These are phyloP conservation scores for Tremellales sp. DNA, from an alignment of 1,284 basidiomycete species.

Conservation along the genomic window DNA sequence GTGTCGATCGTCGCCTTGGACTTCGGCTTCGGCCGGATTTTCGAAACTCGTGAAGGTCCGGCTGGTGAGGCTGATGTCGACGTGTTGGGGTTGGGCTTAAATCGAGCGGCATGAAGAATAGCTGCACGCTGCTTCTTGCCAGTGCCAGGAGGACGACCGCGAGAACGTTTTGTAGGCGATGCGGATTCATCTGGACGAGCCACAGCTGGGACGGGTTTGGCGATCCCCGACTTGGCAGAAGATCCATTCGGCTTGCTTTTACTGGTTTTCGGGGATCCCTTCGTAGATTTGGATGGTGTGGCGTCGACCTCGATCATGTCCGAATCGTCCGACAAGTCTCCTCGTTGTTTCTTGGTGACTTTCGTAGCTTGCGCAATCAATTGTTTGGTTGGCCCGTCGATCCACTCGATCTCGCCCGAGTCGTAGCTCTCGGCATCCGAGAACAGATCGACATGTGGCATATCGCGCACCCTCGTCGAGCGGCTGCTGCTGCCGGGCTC, in stretches of 20 bases:
- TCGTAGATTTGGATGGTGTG: background rate
- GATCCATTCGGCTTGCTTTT: no score
- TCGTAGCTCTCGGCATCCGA: background rate
- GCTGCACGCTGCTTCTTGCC: constrained; percentile 12
- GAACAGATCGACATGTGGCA: background rate
- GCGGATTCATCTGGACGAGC: background rate
- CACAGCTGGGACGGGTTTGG: no score
- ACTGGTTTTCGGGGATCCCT: background rate
- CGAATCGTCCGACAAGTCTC: no score
- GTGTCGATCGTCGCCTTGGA: no score
- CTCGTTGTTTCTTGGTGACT: background rate
- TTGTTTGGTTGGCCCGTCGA: background rate
- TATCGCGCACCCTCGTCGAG: no score
- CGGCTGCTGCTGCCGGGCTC: background rate
- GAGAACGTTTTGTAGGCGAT: no score
- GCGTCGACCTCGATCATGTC: background rate
- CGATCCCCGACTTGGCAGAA: background rate
- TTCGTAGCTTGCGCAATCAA: no score
- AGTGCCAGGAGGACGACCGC: constrained; percentile 16
- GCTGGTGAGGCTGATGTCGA: no score
- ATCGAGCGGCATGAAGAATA: no score
- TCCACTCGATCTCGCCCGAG: background rate
- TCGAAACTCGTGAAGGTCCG: no score
- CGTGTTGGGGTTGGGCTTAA: no score
- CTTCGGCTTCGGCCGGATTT: no score